Evolutionary conservation across 352 stramenopile species (phyloP).

Genomic region (Thalassiosira oceanica): DNA sequence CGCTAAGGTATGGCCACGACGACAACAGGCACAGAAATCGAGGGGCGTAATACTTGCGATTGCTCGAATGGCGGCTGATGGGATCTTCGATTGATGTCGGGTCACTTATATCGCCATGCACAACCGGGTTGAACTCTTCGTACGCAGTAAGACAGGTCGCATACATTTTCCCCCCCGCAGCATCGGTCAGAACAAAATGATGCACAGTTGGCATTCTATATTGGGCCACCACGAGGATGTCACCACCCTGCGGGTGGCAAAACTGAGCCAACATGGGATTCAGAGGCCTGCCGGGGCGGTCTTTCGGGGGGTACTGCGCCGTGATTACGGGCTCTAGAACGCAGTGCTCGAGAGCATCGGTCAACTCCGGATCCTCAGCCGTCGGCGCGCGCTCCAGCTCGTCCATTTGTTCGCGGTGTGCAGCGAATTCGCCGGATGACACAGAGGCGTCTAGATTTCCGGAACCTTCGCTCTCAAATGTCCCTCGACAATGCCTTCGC

Average conservation of each 20-base stretch:
- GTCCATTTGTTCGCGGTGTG: no score
- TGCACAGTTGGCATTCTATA: conserved; percentile 77
- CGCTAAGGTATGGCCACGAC: conserved; percentile 93
- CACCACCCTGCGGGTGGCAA: conserved; percentile 62
- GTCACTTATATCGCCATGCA: not conserved
- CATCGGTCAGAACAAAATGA: conserved; percentile 79
- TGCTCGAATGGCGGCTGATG: not conserved
- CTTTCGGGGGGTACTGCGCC: conserved; percentile 60
- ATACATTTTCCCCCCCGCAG: conserved; percentile 74
- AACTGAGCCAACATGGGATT: conserved; percentile 80
- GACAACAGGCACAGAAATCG: conserved; percentile 92
- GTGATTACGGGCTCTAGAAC: conserved; percentile 66
- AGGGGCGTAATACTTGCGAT: conserved; percentile 83
- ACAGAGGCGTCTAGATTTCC: no score
- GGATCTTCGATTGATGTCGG: conserved; percentile 7
- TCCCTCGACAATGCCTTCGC: no score
- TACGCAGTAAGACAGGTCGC: conserved; percentile 76
- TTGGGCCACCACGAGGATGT: conserved; percentile 52
- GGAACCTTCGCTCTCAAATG: no score
- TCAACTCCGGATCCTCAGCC: no score
- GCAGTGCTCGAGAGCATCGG: conserved; percentile 26
- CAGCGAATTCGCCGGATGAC: no score
- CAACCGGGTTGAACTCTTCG: conserved; percentile 53
- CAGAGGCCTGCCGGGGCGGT: conserved; percentile 68
- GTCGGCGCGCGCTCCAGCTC: no score